Percentiles rank a stretch among this genome's conserved stretches.
phyloP scores from a whole-genome alignment of 164 flowering plant species.

The Umbellularia californica region DNA sequence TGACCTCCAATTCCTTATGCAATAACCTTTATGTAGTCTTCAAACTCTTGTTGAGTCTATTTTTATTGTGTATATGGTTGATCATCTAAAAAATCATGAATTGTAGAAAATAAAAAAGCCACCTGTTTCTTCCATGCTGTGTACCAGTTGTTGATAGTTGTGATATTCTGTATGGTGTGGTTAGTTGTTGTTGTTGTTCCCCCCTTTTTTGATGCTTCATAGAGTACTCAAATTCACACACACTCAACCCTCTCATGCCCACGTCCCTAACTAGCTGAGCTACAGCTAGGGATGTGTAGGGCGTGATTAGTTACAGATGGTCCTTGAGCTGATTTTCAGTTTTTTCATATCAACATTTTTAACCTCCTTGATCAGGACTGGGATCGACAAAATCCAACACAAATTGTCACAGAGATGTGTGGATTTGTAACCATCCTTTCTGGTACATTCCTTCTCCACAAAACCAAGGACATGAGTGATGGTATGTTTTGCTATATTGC shows the following conservation, averaged over 20 bases:
- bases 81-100: no score
- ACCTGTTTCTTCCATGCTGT: no score
- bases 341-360: not conserved
- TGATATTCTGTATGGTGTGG: not conserved
- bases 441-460: slow-evolving; percentile 80
- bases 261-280: no score
- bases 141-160: not conserved
- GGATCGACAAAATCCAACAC: slow-evolving; percentile 69
- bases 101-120: no score
- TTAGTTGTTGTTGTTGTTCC: not conserved
- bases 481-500: slow-evolving; percentile 21
- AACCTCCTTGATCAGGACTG: slow-evolving; percentile 48
- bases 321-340: not conserved
- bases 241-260: no score
- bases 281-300: not conserved
- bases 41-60: no score
- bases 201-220: no score
- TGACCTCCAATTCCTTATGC: no score
- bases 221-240: no score
- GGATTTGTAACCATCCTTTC: slow-evolving; percentile 73
- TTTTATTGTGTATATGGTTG: no score
- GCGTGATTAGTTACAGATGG: not conserved
- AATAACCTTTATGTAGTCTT: no score
- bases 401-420: slow-evolving; percentile 65
- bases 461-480: slow-evolving; percentile 63